Evolutionary conservation across 2,329 filamentous ascomycete genomes (phyloP).

Genomic region (Botrytis medusae): DNA sequence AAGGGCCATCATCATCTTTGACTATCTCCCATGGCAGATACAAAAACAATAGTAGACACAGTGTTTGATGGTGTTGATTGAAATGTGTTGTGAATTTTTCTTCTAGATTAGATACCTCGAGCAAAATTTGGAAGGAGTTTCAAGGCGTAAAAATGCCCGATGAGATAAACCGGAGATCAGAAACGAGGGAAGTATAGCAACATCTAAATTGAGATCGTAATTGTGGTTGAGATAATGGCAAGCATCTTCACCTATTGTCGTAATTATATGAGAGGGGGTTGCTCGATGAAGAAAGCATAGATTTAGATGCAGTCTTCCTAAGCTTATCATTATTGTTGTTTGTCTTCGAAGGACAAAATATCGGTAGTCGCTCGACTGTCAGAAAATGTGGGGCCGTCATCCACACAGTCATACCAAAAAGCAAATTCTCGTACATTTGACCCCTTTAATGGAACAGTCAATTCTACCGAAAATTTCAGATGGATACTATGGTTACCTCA

Average conservation of each 20-base stretch:
- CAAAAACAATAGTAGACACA: too few species aligned
- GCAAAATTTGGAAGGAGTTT: not conserved
- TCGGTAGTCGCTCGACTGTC: not conserved
- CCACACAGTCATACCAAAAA: too few species aligned
- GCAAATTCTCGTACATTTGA: not conserved
- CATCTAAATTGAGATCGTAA: not conserved
- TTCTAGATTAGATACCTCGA: not conserved
- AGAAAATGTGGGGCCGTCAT: not conserved
- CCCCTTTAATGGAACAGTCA: too few species aligned
- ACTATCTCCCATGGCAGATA: too few species aligned
- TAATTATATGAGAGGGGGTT: not conserved
- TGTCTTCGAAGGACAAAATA: not conserved
- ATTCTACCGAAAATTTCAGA: too few species aligned
- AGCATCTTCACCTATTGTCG: not conserved
- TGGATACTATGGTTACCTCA: too few species aligned
- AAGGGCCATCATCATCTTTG: too few species aligned
- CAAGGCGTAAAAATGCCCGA: not conserved
- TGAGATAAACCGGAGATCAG: not conserved
- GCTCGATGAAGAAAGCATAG: too few species aligned
- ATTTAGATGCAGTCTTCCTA: not conserved
- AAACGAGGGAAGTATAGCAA: not conserved
- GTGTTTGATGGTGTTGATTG: too few species aligned
- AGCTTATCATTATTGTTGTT: not conserved
- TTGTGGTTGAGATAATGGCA: not conserved
- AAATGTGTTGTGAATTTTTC: too few species aligned